Evolutionary conservation across 441 rosid species (phyloP).

Genomic region (Populus tomentosa): DNA sequence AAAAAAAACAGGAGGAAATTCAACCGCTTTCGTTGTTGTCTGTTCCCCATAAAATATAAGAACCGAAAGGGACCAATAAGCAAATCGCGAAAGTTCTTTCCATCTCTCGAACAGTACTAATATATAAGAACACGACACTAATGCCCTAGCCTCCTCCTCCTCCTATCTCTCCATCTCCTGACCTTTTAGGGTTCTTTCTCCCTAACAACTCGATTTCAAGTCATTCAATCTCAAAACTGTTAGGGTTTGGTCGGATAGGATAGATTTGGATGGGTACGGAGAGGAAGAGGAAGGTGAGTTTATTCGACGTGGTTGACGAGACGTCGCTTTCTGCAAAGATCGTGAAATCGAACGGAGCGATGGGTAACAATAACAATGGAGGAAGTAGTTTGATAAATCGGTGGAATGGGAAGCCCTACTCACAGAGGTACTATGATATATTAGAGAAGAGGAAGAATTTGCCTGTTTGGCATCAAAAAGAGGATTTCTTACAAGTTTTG

Average conservation of each 20-base stretch:
- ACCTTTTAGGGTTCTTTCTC: constrained; percentile 28
- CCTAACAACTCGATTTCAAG: background rate
- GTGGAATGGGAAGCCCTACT: constrained; percentile 83
- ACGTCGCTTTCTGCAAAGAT: constrained; percentile 48
- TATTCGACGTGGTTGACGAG: constrained; percentile 90
- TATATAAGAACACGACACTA: background rate
- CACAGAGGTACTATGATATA: constrained; percentile 71
- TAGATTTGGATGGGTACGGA: constrained; percentile 62
- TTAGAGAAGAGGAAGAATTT: constrained; percentile 68
- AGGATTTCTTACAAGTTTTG: constrained; percentile 70
- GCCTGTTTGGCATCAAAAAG: constrained; percentile 95
- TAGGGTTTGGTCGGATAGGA: constrained; percentile 25
- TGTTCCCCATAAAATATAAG: background rate
- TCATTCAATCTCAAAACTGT: constrained; percentile 1
- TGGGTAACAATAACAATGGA: background rate
- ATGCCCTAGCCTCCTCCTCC: constrained; percentile 6
- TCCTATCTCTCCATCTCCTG: background rate
- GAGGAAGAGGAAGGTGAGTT: constrained; percentile 91
- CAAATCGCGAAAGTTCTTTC: constrained; percentile 18
- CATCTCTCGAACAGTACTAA: background rate
- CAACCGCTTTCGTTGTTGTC: background rate
- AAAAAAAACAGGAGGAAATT: background rate
- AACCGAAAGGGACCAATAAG: constrained; percentile 12
- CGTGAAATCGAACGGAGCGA: constrained; percentile 34
- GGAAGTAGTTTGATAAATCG: constrained; percentile 41